phyloP scores from a whole-genome alignment of 116 monocot species.

The Papilionanthe hybrid region DNA sequence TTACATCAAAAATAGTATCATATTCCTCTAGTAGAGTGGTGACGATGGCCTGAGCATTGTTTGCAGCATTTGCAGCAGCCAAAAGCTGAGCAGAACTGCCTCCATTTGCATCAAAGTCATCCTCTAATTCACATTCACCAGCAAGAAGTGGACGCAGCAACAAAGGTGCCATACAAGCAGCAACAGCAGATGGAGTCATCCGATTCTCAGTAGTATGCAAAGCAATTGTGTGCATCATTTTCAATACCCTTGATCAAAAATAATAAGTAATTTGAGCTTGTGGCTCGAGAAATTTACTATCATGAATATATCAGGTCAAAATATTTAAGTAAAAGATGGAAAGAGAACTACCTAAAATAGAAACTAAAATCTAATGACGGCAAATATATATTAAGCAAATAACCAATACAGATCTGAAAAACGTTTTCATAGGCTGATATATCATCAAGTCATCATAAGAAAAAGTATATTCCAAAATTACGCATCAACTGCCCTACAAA shows the following conservation, averaged over 20 bases:
- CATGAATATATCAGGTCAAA: neutral
- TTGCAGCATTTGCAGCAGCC: constrained; percentile 98
- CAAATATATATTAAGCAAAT: neutral
- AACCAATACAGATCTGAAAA: neutral
- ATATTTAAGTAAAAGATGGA: neutral
- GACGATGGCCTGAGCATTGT: constrained; percentile 88
- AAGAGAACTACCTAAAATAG: neutral
- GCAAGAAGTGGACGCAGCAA: constrained; percentile 87
- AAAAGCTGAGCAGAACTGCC: constrained; percentile 92
- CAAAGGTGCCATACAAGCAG: constrained; percentile 99
- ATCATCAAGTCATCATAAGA: neutral
- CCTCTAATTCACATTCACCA: constrained; percentile 97
- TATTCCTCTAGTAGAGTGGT: constrained; percentile 86
- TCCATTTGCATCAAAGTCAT: constrained; percentile 80
- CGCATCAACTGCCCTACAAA: neutral
- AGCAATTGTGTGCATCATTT: constrained; percentile 94
- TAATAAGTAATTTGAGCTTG: neutral
- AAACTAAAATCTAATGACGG: neutral
- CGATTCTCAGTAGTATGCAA: constrained; percentile 78
- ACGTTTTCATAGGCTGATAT: neutral
- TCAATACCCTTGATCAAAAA: constrained; percentile 58
- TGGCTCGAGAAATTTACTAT: neutral
- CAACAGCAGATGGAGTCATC: constrained; percentile 93
- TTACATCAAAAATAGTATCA: constrained; percentile 86
- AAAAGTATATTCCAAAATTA: neutral